Conservation (phyloP, 2,329 filamentous ascomycete genomes). For the Aspergillus candidus region DNA sequence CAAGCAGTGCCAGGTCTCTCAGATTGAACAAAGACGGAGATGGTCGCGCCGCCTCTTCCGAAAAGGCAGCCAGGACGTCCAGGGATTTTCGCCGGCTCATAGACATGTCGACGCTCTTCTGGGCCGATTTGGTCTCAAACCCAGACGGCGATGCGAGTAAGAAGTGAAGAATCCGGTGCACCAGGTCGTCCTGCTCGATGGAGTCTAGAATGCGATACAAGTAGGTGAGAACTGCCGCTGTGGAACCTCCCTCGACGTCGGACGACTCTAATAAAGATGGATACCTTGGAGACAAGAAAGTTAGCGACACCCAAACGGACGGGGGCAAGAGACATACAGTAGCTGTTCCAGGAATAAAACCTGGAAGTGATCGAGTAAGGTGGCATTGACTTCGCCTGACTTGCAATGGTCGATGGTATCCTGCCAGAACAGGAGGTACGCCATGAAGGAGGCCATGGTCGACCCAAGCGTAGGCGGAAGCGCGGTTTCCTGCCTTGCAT, state of each 20-base stretch:
- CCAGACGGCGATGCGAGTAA: constrained; percentile 66
- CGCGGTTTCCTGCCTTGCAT: constrained; percentile 66
- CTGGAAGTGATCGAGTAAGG: constrained; percentile 92
- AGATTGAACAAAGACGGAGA: constrained; percentile 89
- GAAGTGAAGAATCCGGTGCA: constrained; percentile 89
- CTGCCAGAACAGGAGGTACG: constrained; percentile 95
- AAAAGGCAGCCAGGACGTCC: constrained; percentile 74
- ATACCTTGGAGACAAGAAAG: constrained; percentile 54
- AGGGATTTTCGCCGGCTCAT: constrained; percentile 77
- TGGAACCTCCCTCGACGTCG: constrained; percentile 92
- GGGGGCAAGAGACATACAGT: constrained; percentile 53
- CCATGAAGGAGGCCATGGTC: constrained; percentile 90
- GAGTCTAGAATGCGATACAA: constrained; percentile 84
- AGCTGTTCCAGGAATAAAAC: constrained; percentile 93
- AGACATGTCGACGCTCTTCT: constrained; percentile 55
- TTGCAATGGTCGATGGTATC: constrained; percentile 94
- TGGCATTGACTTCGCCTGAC: constrained; percentile 86
- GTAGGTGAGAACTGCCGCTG: constrained; percentile 91
- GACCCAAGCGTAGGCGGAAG: constrained; percentile 73
- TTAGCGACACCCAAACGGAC: background rate
- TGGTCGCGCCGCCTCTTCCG: constrained; percentile 65
- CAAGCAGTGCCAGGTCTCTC: constrained; percentile 82
- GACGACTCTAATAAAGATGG: constrained; percentile 94
- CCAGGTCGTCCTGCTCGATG: constrained; percentile 86
- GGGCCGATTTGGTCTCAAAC: constrained; percentile 36